phyloP scores from a whole-genome alignment of 2,329 filamentous ascomycete species.

The Beauveria sp. region DNA sequence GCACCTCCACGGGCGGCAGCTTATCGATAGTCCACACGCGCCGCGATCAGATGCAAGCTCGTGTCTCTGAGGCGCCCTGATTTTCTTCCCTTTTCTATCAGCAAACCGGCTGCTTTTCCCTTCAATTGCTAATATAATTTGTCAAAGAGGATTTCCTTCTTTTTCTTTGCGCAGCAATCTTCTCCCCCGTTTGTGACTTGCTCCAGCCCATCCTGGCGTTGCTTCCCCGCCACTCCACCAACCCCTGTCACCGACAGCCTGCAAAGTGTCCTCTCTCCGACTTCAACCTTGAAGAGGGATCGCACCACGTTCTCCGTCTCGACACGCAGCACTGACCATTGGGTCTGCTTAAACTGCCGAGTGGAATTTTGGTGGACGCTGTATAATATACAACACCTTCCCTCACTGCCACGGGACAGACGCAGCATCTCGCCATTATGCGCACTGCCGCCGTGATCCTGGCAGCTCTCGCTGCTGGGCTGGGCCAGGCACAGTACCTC shows the following conservation, averaged over 20 bases:
- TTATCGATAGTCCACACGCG: constrained; percentile 9
- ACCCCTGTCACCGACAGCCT: constrained; percentile 1
- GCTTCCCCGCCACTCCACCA: background rate
- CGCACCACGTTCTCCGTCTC: background rate
- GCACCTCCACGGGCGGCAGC: background rate
- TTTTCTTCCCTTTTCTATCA: background rate
- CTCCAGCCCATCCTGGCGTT: background rate
- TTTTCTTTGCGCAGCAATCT: background rate
- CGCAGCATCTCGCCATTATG: constrained; percentile 1
- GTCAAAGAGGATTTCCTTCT: background rate
- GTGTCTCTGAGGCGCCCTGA: background rate
- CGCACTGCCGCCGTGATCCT: constrained; percentile 5
- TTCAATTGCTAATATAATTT: background rate
- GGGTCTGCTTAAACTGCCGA: background rate
- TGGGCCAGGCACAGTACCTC: constrained; percentile 56
- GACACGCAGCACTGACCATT: background rate
- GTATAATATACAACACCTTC: background rate
- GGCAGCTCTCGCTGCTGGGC: constrained; percentile 31
- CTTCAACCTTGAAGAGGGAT: background rate
- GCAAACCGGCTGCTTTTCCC: background rate
- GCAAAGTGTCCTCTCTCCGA: constrained; percentile 8
- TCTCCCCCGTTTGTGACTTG: background rate
- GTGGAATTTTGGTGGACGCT: background rate
- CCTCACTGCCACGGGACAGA: background rate
- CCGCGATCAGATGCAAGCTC: background rate